Evolutionary conservation across 2,329 filamentous ascomycete genomes (phyloP), one percentile per base, ranked within the genome.

Genomic region (Colletotrichum scovillei): DNA sequence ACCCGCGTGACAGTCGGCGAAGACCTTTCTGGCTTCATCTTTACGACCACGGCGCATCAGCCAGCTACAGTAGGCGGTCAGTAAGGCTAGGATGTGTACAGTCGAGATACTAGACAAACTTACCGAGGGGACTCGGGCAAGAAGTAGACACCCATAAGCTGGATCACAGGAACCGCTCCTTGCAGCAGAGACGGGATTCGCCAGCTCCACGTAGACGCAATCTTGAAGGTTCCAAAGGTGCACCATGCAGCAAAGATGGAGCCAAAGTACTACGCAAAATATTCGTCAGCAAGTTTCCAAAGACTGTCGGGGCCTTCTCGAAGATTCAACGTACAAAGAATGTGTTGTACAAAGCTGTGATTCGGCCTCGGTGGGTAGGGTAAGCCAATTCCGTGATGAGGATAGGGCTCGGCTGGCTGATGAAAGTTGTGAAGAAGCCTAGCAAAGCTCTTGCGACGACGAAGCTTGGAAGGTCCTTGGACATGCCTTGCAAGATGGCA

Each of bases 81-180:
- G 55, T 9, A 3, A 53, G 16, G 2, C 22, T 16, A 49, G 11
- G 4, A 30, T 28, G 1, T 16, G 22, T 22, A n/a, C 19, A 3
- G 7, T 5, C 19, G 14, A 28, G 16, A 46, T 28, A 49, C 16
- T 2, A 2, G 16, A 16, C 7, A 42, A 7, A 8, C 49, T 22
- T 32, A 67, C 68, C 63, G 55, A 60, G 91, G 91, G 2, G 88
- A 91, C 77, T 92, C 91, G 0, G 91, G 90, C 0, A 92, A 56
- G 19, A 65, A 72, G n/a, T 49, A 74, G 4, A 63, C 5, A 1
- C 69, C 69, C 5, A 74, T 14, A 3, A 74, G 35, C 11, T 74
- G 69, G 5, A 72, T n/a, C 0, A 74, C n/a, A 1, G 82, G 76
- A 90, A 85, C 67, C 84, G 89, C 7, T 85, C 76, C 75, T 30